Percentiles rank a stretch among this genome's conserved stretches.
Evolutionary conservation across 2,329 filamentous ascomycete species (phyloP).

Genomic region (Ophiosphaerella herpotricha): DNA sequence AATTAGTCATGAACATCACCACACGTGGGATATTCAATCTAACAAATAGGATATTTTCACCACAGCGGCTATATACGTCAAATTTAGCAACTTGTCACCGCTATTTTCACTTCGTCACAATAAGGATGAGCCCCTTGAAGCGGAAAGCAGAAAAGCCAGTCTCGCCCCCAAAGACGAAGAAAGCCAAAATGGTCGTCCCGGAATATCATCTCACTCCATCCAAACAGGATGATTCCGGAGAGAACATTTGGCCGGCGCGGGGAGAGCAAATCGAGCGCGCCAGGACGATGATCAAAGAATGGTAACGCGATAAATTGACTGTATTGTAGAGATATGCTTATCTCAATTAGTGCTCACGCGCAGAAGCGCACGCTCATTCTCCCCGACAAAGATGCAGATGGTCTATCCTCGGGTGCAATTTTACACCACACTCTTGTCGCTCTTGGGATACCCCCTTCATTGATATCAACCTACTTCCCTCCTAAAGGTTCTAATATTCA

Average conservation of each 20-base stretch:
- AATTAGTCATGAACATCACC: not conserved
- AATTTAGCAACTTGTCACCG: not conserved
- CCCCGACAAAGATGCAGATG: slow-evolving; percentile 72
- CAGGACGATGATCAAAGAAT: slow-evolving; percentile 61
- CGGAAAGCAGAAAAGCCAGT: slow-evolving; percentile 31
- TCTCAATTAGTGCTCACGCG: slow-evolving; percentile 52
- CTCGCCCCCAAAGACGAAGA: slow-evolving; percentile 27
- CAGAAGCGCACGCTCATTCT: slow-evolving; percentile 62
- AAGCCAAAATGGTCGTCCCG: slow-evolving; percentile 29
- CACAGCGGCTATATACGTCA: not conserved
- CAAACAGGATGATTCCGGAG: slow-evolving; percentile 45
- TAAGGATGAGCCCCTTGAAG: slow-evolving; percentile 33
- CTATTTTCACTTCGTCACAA: slow-evolving; percentile 12
- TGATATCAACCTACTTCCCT: slow-evolving; percentile 64
- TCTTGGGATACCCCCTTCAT: slow-evolving; percentile 59
- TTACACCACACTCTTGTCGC: slow-evolving; percentile 63
- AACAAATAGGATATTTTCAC: not conserved
- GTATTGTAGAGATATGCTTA: slow-evolving; percentile 5
- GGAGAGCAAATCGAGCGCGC: slow-evolving; percentile 60
- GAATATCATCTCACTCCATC: slow-evolving; percentile 39
- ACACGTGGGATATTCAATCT: not conserved
- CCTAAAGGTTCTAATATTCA: slow-evolving; percentile 65
- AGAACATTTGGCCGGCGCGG: slow-evolving; percentile 66
- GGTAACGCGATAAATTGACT: slow-evolving; percentile 48
- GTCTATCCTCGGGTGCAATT: slow-evolving; percentile 67